Conservation (phyloP, 2,329 filamentous ascomycete genomes). For the Metarhizium sp. region DNA sequence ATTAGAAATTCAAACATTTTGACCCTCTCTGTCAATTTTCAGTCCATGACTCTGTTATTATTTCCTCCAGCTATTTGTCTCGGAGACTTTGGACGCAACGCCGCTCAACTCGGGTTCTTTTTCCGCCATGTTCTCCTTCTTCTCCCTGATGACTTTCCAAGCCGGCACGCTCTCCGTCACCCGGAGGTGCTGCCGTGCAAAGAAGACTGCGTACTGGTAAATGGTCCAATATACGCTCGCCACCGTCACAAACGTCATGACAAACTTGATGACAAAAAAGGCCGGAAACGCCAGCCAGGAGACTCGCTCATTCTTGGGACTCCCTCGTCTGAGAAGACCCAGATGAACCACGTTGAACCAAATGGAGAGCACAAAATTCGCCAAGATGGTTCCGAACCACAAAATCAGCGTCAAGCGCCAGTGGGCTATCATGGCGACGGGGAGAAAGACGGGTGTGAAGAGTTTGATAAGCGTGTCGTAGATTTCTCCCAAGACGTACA, state of each 20-base stretch:
- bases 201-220: background rate
- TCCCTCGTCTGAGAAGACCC: background rate
- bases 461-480: background rate
- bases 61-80: no score
- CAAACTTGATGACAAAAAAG: background rate
- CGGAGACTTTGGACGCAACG: no score
- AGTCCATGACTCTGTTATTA: no score
- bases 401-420: background rate
- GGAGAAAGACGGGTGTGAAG: background rate
- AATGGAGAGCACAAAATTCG: background rate
- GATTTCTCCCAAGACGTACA: background rate
- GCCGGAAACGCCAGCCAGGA: background rate
- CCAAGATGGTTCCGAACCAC: background rate
- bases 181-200: background rate
- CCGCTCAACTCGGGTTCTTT: background rate
- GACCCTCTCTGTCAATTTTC: no score
- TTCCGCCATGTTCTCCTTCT: background rate
- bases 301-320: background rate
- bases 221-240: background rate
- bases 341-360: background rate
- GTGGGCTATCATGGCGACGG: background rate
- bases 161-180: conserved; percentile 1
- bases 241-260: background rate
- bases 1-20: no score
- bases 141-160: background rate